Conservation (phyloP, 371 early-diverging fungal species). For the Phascolomyces articulosus region DNA sequence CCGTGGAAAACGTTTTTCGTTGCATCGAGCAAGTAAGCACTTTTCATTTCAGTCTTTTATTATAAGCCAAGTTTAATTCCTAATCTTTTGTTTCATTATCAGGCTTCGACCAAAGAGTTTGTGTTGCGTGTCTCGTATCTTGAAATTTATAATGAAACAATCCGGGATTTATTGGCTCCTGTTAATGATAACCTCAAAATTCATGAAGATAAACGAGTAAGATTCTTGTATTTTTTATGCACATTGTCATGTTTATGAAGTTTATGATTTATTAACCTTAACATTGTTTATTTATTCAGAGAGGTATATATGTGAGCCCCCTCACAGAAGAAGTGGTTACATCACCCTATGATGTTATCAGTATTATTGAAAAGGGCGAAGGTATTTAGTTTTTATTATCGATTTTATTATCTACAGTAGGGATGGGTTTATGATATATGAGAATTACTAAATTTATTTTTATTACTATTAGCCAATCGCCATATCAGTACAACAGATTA, state of each 20-base stretch:
- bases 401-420: neutral
- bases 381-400: slow-evolving; percentile 36
- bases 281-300: slow-evolving; percentile 34
- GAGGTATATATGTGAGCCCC: slow-evolving; percentile 87
- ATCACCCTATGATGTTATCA: slow-evolving; percentile 78
- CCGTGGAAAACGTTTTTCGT: slow-evolving; percentile 58
- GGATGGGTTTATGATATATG: no score
- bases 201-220: slow-evolving; percentile 74
- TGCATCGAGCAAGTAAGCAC: slow-evolving; percentile 46
- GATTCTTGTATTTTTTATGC: neutral
- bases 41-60: neutral
- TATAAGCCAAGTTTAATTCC: neutral
- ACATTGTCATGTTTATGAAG: no score
- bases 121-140: slow-evolving; percentile 91
- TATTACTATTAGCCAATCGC: slow-evolving; percentile 59
- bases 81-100: neutral
- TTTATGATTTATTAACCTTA: neutral
- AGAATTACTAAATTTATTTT: no score
- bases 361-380: slow-evolving; percentile 81
- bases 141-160: slow-evolving; percentile 97
- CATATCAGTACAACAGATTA: slow-evolving; percentile 84
- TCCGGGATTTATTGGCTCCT: slow-evolving; percentile 88
- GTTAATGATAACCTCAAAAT: slow-evolving; percentile 79
- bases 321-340: slow-evolving; percentile 90
- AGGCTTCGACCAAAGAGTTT: slow-evolving; percentile 71